Base-by-base conservation (phyloP, 805 yeast genomes). In the Wickerhamiella qilinensis region DNA sequence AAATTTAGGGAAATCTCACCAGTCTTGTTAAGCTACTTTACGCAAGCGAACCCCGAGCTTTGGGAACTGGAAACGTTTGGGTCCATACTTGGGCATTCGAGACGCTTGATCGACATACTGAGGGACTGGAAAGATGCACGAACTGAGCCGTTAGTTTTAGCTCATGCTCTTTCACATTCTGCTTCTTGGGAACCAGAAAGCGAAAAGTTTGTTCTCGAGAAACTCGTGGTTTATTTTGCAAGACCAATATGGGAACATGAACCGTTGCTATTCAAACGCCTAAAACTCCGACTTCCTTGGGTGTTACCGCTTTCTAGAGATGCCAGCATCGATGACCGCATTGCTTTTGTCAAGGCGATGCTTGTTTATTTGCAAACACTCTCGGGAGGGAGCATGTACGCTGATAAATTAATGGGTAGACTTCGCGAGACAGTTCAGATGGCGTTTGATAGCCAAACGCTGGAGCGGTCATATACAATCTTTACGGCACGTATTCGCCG, bases 401-500 rank as follows among this genome's bases (percentile, higher is more conserved):
- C 30, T 7, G 30, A 28, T 7, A 28, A 8, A 14, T 8, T 28
- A 15, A 5, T 28, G 8, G 16, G 14, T 5, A 15, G 14, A n/a
- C 6, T 15, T 5, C 8, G 30, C 8, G 30, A 28, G 16, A 8
- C 16, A 28, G 15, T 28, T 7, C 6, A 28, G 30, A 8, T 28
- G 8, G 6, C 7, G 30, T n/a, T 7, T n/a, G 30, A 28, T 15
- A 14, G 6, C 15, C 6, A 11, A 6, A 15, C 16, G 6, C 15
- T 6, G 15, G 15, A 28, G 9, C n/a, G 33, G 34, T 30, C 3
- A 14, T 20, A 31, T 18, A 24, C 28, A 5, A n/a, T 20, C 16
- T 27, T 33, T 20, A 29, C 33, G n/a, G 18, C 34, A 18, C 27
- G 33, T 5, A 16, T 33, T 4, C 30, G 34, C 11, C 30, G 40